These are phyloP conservation scores for Arachnopeziza araneosa DNA, from an alignment of 2,329 filamentous ascomycete genomes.

Conservation along the genomic window DNA sequence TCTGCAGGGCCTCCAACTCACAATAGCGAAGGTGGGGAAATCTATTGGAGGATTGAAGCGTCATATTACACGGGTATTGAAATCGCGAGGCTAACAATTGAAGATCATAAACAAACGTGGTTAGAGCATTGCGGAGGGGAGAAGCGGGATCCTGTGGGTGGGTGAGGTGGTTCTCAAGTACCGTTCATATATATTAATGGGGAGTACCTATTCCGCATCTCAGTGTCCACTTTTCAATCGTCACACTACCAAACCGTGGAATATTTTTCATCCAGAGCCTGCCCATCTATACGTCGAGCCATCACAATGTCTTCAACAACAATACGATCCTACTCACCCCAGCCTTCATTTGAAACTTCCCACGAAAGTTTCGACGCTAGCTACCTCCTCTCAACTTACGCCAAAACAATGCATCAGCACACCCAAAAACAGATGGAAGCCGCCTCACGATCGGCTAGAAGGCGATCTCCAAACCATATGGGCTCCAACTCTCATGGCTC, in stretches of 20 bases:
- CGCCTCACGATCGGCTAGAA: constrained; percentile 40
- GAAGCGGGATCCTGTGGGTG: background rate
- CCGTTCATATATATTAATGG: background rate
- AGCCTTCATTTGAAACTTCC: background rate
- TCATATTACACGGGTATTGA: background rate
- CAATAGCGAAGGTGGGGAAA: background rate
- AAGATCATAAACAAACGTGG: background rate
- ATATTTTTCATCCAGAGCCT: too few species aligned
- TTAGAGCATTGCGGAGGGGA: background rate
- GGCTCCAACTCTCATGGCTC: constrained; percentile 12
- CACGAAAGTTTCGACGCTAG: background rate
- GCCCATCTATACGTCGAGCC: background rate
- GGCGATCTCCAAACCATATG: constrained; percentile 8
- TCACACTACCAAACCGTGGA: too few species aligned
- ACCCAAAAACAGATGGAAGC: constrained; percentile 62
- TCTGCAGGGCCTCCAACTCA: constrained; percentile 10
- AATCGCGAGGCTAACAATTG: constrained; percentile 3
- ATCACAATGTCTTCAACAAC: constrained; percentile 9
- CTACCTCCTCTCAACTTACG: constrained; percentile 37
- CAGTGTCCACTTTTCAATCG: background rate
- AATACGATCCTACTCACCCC: constrained; percentile 1
- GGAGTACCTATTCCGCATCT: background rate
- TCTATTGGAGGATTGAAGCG: constrained; percentile 8
- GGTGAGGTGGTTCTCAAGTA: background rate
- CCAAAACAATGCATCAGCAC: constrained; percentile 57